Conservation (phyloP, 768 basidiomycete genomes). For the Mycena sanguinolenta region DNA sequence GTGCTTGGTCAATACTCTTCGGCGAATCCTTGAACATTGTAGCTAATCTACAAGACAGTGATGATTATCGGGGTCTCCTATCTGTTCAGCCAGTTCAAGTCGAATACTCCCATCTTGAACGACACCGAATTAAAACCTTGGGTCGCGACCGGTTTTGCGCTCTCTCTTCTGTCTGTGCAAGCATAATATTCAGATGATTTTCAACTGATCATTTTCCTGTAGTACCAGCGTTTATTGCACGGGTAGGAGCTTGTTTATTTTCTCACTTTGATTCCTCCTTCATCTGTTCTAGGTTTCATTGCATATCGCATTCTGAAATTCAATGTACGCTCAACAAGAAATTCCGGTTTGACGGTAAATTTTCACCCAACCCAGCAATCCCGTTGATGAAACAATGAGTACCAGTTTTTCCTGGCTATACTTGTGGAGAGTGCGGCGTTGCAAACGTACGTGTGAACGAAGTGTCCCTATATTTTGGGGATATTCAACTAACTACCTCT, state of each 20-base stretch:
- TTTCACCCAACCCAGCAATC: background rate
- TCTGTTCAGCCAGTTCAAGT: background rate
- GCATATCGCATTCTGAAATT: background rate
- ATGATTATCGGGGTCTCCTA: background rate
- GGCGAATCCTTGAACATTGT: too few relatives aligned
- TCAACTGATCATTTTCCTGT: background rate
- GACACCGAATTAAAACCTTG: background rate
- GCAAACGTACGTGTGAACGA: background rate
- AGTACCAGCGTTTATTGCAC: too few relatives aligned
- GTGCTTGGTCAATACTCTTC: background rate
- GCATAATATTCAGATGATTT: background rate
- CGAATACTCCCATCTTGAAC: background rate
- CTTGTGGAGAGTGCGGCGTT: too few relatives aligned
- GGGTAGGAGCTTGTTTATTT: background rate
- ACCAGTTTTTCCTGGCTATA: background rate
- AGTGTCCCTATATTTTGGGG: too few relatives aligned
- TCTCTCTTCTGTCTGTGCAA: background rate
- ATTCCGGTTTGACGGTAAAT: background rate
- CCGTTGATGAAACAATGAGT: background rate
- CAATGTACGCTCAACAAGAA: too few relatives aligned
- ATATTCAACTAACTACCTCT: background rate
- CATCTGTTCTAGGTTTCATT: background rate
- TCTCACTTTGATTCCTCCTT: background rate
- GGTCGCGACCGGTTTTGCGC: background rate
- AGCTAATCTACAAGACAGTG: background rate